phyloP scores from a whole-genome alignment of 176 grass and related monocot genomes.

The Oryza meridionalis region DNA sequence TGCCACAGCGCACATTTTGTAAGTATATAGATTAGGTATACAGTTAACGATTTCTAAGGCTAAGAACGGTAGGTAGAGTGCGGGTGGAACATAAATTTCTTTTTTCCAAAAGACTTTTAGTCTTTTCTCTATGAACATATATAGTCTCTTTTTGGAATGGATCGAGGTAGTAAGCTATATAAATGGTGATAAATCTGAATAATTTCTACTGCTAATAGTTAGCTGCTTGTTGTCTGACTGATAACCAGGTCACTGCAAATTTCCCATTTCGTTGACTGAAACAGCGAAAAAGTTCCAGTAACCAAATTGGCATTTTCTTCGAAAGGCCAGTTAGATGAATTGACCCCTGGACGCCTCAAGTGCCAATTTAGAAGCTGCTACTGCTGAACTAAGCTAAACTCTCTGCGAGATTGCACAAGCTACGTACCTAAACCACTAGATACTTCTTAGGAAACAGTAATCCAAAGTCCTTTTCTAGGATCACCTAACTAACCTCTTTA shows the following conservation, averaged over 20 bases:
- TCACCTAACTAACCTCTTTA: neutral
- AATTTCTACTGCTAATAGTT: no score
- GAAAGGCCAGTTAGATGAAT: neutral
- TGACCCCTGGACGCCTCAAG: slow-evolving; percentile 1
- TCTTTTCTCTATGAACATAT: no score
- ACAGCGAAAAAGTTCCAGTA: neutral
- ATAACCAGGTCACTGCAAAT: neutral
- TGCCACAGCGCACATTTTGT: neutral
- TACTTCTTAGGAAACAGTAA: neutral
- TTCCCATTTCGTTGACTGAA: neutral
- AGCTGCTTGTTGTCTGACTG: no score
- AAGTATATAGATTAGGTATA: neutral
- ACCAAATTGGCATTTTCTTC: neutral
- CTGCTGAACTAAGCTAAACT: neutral
- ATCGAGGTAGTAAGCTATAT: no score
- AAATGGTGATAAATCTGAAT: no score
- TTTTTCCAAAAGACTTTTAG: no score
- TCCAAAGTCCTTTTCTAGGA: neutral
- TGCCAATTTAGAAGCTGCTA: neutral
- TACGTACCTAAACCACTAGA: neutral
- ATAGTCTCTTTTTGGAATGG: no score
- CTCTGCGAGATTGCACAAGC: neutral
- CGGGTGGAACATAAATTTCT: neutral
- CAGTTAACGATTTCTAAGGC: neutral
- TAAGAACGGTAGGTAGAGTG: neutral